These are phyloP conservation scores for Pichia cactophila DNA, from an alignment of 1,139 yeast species.

Conservation along the genomic window DNA sequence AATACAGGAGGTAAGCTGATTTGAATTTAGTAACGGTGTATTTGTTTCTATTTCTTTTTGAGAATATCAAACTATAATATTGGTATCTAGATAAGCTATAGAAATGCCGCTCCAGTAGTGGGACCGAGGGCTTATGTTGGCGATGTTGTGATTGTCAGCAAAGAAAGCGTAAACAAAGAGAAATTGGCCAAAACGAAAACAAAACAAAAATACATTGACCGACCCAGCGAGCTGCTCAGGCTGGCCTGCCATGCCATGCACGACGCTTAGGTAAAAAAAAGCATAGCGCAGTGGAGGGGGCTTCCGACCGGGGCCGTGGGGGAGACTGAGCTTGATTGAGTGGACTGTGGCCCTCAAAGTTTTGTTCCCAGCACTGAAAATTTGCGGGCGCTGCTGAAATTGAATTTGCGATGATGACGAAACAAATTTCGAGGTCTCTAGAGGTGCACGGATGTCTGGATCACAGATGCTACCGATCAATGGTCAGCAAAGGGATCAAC, in stretches of 20 bases:
- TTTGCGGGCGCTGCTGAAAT: no score
- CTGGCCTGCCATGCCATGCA: no score
- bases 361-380: no score
- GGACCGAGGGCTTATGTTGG: background rate
- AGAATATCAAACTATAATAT: no score
- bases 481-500: background rate
- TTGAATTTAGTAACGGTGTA: background rate
- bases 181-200: constrained; percentile 1
- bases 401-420: no score
- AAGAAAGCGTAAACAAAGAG: background rate
- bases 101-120: background rate
- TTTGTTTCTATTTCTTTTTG: no score
- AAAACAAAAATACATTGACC: constrained; percentile 1
- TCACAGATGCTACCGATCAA: background rate
- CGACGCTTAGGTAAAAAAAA: no score
- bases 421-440: no score
- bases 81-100: background rate
- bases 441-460: constrained; percentile 3
- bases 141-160: background rate
- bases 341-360: no score
- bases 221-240: background rate
- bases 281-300: no score
- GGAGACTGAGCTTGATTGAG: no score
- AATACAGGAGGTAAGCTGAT: background rate
- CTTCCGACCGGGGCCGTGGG: no score